Conservation (phyloP, 768 basidiomycete genomes). For the Phylloporus sp. region DNA sequence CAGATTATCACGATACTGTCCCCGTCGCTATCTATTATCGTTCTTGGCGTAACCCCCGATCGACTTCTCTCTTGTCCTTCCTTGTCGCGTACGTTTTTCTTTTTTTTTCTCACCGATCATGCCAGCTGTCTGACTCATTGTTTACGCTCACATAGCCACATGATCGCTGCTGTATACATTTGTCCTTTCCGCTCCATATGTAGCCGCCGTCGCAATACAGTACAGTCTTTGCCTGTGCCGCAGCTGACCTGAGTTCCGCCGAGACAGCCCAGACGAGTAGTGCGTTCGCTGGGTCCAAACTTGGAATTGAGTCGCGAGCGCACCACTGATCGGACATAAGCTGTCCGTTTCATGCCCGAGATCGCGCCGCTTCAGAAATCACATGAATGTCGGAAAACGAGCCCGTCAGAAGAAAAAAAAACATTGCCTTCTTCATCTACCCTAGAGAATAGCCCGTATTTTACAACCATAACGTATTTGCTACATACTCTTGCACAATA, state of each 20-base stretch:
- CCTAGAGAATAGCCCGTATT: slow-evolving; percentile 16
- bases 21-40: slow-evolving; percentile 18
- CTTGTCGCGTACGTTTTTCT: slow-evolving; percentile 16
- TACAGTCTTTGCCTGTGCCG: background rate
- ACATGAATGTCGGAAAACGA: slow-evolving; percentile 14
- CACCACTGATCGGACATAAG: slow-evolving; percentile 13
- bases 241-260: slow-evolving; percentile 18
- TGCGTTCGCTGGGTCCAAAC: slow-evolving; percentile 17
- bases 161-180: slow-evolving; percentile 22
- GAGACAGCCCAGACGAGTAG: slow-evolving; percentile 16
- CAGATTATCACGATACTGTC: slow-evolving; percentile 9
- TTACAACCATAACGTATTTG: slow-evolving; percentile 36
- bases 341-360: slow-evolving; percentile 6
- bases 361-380: slow-evolving; percentile 6
- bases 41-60: slow-evolving; percentile 20
- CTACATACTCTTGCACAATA: slow-evolving; percentile 31
- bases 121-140: slow-evolving; percentile 12
- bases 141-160: slow-evolving; percentile 14
- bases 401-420: background rate
- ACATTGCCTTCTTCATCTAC: slow-evolving; percentile 1
- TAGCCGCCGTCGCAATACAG: slow-evolving; percentile 19
- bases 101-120: slow-evolving; percentile 21
- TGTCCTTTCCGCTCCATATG: slow-evolving; percentile 8
- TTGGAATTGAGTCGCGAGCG: slow-evolving; percentile 8
- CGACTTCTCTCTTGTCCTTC: slow-evolving; percentile 6